A percentile compares a stretch with the other conserved stretches of the same genome.
phyloP scores from a whole-genome alignment of 176 grass and related monocot species.

The Zoysia pacifica region DNA sequence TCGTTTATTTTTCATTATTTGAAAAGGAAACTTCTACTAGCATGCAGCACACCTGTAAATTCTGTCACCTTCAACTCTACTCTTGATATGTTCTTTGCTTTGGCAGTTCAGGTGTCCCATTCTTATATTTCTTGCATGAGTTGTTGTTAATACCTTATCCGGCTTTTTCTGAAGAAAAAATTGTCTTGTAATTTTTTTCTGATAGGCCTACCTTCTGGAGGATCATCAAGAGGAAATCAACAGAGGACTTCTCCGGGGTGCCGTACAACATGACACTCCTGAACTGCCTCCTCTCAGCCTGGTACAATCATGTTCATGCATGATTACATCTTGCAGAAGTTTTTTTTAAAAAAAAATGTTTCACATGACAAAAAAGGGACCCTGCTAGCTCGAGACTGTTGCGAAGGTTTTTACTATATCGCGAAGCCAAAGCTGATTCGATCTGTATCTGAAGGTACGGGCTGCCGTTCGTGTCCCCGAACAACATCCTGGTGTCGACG shows the following conservation, averaged over 20 bases:
- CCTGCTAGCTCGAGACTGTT: no score
- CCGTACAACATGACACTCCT: conserved; percentile 96
- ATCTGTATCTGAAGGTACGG: conserved; percentile 61
- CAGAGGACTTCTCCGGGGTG: conserved; percentile 90
- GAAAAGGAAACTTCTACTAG: conserved; percentile 18
- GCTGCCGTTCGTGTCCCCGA: conserved; percentile 83
- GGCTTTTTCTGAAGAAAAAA: neutral
- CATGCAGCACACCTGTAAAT: neutral
- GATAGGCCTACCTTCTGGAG: conserved; percentile 82
- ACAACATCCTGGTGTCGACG: conserved; percentile 89
- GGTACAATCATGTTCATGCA: conserved; percentile 36
- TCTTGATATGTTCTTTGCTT: neutral
- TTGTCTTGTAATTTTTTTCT: neutral
- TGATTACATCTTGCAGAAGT: neutral
- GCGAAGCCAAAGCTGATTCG: no score
- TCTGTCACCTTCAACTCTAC: neutral
- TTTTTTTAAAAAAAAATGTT: neutral
- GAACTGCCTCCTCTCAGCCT: conserved; percentile 96
- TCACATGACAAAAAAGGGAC: neutral
- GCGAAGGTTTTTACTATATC: no score
- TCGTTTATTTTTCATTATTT: neutral
- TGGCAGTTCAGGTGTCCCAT: neutral
- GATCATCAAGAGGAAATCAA: conserved; percentile 70
- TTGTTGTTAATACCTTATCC: neutral
- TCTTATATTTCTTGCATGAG: neutral